Evolutionary conservation across 2,329 filamentous ascomycete species (phyloP).

Genomic region (Ploettnerulaceae sp.): DNA sequence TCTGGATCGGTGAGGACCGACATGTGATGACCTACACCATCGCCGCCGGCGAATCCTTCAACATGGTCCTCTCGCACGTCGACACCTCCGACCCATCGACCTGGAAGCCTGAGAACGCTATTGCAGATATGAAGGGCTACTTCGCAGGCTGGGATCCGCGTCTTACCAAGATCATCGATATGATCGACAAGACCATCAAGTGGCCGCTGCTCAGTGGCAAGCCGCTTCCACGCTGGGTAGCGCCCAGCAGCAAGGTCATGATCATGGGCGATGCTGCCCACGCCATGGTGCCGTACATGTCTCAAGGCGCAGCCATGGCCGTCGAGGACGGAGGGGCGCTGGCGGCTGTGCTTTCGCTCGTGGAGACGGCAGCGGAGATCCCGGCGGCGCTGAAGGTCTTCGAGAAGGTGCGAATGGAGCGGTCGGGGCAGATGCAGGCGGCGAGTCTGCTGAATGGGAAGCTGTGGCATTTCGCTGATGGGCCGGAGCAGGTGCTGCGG

Average conservation of each 20-base stretch:
- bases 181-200: constrained; percentile 15
- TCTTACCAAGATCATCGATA: constrained; percentile 15
- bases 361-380: constrained; percentile 43
- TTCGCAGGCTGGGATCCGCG: too few relatives aligned
- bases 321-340: constrained; percentile 59
- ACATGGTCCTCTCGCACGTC: constrained; percentile 26
- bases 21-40: constrained; percentile 34
- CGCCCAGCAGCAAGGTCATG: constrained; percentile 21
- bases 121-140: constrained; percentile 18
- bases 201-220: constrained; percentile 12
- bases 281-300: constrained; percentile 48
- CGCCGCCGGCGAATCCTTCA: constrained; percentile 23
- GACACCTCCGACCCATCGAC: constrained; percentile 32
- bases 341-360: constrained; percentile 43
- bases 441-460: constrained; percentile 11
- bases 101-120: constrained; percentile 29
- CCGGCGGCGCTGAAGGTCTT: constrained; percentile 46
- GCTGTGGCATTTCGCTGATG: constrained; percentile 21
- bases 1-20: constrained; percentile 32
- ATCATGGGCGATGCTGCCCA: constrained; percentile 17
- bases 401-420: constrained; percentile 49
- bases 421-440: constrained; percentile 33
- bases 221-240: constrained; percentile 16
- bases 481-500: constrained; percentile 11
- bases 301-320: constrained; percentile 60